Evolutionary conservation across 441 rosid species (phyloP).

Genomic region (Gossypium davidsonii): DNA sequence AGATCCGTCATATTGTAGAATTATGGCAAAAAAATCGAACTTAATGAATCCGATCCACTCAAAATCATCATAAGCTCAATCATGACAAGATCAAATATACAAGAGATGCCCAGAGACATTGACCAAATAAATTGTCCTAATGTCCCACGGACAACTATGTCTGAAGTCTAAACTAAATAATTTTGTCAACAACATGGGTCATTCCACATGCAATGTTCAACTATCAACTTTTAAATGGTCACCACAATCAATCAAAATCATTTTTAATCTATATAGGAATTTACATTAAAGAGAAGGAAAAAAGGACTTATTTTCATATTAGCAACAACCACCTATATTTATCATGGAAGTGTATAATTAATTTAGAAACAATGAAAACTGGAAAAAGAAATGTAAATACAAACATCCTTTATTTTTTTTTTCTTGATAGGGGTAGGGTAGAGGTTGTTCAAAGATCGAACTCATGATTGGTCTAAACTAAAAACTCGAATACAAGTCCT

Average conservation of each 20-base stretch:
- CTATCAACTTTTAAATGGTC: not conserved
- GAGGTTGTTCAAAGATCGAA: too few species aligned
- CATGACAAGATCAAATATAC: not conserved
- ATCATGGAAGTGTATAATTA: not conserved
- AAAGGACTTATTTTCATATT: not conserved
- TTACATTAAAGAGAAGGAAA: slow-evolving; percentile 9
- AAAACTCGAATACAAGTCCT: too few species aligned
- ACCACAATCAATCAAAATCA: not conserved
- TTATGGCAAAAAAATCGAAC: not conserved
- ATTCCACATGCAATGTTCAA: slow-evolving; percentile 25
- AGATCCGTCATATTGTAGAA: not conserved
- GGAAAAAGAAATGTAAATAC: not conserved
- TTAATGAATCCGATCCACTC: not conserved
- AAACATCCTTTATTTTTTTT: not conserved
- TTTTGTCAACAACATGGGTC: slow-evolving; percentile 20
- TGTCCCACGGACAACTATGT: slow-evolving; percentile 19
- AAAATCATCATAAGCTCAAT: slow-evolving; percentile 5
- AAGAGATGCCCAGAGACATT: slow-evolving; percentile 15
- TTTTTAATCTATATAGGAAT: not conserved
- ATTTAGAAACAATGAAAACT: not conserved
- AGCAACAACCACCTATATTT: not conserved
- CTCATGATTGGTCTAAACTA: too few species aligned
- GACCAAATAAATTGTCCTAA: slow-evolving; percentile 15
- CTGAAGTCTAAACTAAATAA: slow-evolving; percentile 10
- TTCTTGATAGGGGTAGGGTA: too few species aligned